Evolutionary conservation across 768 basidiomycete genomes (phyloP).

Genomic region (Hericium rajendrae): DNA sequence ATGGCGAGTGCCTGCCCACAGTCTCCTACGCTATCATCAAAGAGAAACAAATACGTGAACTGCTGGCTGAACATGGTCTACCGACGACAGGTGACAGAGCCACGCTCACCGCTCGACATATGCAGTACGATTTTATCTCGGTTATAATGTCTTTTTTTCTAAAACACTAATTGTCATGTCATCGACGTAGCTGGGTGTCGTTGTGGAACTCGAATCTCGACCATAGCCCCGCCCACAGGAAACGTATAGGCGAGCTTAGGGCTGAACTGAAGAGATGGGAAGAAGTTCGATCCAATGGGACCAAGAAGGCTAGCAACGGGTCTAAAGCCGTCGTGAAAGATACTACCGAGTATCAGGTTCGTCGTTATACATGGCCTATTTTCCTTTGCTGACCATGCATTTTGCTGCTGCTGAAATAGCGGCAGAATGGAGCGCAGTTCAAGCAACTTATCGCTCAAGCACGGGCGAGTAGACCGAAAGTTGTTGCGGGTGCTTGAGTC

Average conservation of each 20-base stretch:
- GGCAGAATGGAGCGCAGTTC: neutral
- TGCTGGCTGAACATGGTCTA: conserved; percentile 14
- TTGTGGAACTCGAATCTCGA: conserved; percentile 22
- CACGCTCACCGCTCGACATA: conserved; percentile 16
- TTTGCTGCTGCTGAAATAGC: neutral
- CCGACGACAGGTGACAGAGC: conserved; percentile 15
- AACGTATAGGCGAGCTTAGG: conserved; percentile 8
- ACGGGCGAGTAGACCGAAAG: neutral
- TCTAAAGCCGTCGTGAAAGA: conserved; percentile 4
- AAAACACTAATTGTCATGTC: too few species aligned
- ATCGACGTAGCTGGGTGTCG: conserved; percentile 13
- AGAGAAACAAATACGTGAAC: conserved; percentile 14
- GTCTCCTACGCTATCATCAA: conserved; percentile 19
- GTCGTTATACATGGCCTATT: neutral
- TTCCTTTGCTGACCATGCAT: too few species aligned
- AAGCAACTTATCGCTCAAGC: neutral
- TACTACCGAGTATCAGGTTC: conserved; percentile 7
- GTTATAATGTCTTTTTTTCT: too few species aligned
- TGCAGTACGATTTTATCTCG: conserved; percentile 7
- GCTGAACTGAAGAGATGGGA: conserved; percentile 16
- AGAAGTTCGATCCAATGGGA: conserved; percentile 4
- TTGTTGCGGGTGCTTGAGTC: too few species aligned
- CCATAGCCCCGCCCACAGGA: conserved; percentile 7
- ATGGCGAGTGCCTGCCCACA: conserved; percentile 11
- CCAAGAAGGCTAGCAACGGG: neutral